A percentile compares a stretch with the other conserved stretches of the same genome.
Evolutionary conservation across 139 green algal species (phyloP).

Genomic region (Micromonas commoda): DNA sequence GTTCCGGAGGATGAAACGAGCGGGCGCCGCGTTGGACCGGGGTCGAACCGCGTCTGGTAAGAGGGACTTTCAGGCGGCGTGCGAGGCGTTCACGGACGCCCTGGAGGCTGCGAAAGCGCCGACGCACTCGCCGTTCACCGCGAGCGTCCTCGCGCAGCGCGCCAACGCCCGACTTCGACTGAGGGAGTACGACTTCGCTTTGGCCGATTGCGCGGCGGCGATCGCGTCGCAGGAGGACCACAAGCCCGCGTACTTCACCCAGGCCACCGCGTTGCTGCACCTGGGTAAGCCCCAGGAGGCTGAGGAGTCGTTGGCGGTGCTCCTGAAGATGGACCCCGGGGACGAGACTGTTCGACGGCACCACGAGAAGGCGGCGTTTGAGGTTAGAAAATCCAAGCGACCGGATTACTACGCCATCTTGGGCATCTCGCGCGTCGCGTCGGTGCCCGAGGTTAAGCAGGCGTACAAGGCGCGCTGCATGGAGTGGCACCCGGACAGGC

Average conservation of each 20-base stretch:
- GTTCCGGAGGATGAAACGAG: background rate
- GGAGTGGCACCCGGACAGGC: slow-evolving; percentile 18
- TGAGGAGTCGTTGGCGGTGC: background rate
- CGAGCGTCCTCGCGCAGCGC: background rate
- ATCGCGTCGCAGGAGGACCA: background rate
- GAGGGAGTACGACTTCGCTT: background rate
- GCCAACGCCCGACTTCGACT: background rate
- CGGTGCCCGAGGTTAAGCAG: slow-evolving; percentile 21
- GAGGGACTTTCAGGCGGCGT: background rate
- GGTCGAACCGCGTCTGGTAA: background rate
- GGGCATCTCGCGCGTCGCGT: slow-evolving; percentile 17
- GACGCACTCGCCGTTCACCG: background rate
- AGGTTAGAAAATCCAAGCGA: slow-evolving; percentile 7
- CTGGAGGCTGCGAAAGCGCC: slow-evolving; percentile 1
- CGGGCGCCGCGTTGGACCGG: background rate
- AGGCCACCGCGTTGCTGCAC: background rate
- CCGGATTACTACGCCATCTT: slow-evolving; percentile 32
- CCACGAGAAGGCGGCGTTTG: slow-evolving; percentile 10
- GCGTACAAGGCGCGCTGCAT: slow-evolving; percentile 29
- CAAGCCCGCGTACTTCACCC: slow-evolving; percentile 22
- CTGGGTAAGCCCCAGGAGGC: background rate
- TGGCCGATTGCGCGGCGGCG: background rate
- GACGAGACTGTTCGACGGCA: background rate
- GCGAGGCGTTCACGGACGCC: slow-evolving; percentile 6
- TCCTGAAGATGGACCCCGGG: slow-evolving; percentile 10